phyloP scores from a whole-genome alignment of 108 stramenopile genomes.

The Discostella stelligeroides region DNA sequence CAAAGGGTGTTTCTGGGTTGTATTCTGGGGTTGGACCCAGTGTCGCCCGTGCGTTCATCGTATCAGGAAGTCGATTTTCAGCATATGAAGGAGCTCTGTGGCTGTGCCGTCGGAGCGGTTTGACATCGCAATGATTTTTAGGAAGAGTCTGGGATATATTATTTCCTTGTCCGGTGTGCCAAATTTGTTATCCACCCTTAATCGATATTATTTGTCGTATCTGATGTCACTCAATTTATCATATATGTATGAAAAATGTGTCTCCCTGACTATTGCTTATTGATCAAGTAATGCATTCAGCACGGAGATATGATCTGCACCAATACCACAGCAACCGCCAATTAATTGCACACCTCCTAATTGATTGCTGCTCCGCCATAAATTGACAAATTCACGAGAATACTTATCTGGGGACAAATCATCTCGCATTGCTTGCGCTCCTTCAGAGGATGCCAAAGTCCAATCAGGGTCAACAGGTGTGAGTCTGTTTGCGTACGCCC shows the following conservation, averaged over 20 bases:
- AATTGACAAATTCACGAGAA: slow-evolving; percentile 65
- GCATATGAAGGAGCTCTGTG: slow-evolving; percentile 87
- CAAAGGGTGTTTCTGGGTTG: slow-evolving; percentile 78
- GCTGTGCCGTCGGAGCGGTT: slow-evolving; percentile 55
- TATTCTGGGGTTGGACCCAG: slow-evolving; percentile 86
- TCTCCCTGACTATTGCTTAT: background rate
- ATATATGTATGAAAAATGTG: too few relatives aligned
- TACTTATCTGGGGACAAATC: slow-evolving; percentile 71
- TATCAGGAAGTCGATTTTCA: slow-evolving; percentile 87
- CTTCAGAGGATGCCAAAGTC: slow-evolving; percentile 71
- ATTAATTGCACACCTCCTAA: slow-evolving; percentile 56
- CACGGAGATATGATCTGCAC: slow-evolving; percentile 66
- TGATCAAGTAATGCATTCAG: slow-evolving; percentile 24
- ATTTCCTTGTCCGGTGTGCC: too few relatives aligned
- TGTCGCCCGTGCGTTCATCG: slow-evolving; percentile 86
- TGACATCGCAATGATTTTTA: slow-evolving; percentile 10
- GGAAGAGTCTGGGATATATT: too few relatives aligned
- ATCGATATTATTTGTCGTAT: too few relatives aligned
- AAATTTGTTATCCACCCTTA: too few relatives aligned
- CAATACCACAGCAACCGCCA: slow-evolving; percentile 91
- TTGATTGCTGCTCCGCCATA: slow-evolving; percentile 49
- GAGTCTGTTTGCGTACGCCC: slow-evolving; percentile 85
- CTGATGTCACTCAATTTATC: too few relatives aligned
- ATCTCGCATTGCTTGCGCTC: slow-evolving; percentile 74
- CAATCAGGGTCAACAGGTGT: slow-evolving; percentile 73